These are phyloP conservation scores for Yarrowia galli DNA, from an alignment of 1,139 yeast genomes.

Conservation along the genomic window DNA sequence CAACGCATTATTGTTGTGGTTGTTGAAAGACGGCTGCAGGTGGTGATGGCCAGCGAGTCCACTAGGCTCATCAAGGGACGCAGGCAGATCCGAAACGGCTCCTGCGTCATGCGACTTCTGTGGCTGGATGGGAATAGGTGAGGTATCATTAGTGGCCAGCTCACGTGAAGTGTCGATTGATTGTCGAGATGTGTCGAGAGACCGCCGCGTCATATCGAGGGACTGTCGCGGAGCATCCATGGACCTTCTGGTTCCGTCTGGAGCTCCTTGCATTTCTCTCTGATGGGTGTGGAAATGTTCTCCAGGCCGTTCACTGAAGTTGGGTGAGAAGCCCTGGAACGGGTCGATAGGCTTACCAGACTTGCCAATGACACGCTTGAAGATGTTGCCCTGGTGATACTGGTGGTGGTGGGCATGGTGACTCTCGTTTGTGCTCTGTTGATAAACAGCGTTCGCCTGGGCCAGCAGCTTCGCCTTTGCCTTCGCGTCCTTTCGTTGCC, in stretches of 20 bases:
- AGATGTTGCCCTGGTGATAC: constrained; percentile 36
- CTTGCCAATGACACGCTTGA: constrained; percentile 34
- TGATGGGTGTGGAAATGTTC: constrained; percentile 27
- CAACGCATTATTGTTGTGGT: constrained; percentile 5
- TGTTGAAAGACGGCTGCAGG: constrained; percentile 1
- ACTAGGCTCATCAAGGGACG: constrained; percentile 16
- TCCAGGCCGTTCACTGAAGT: constrained; percentile 22
- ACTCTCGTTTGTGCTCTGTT: constrained; percentile 12
- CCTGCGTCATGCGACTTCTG: constrained; percentile 19
- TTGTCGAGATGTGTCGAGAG: constrained; percentile 3
- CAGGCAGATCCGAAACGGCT: constrained; percentile 11
- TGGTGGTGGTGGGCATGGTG: constrained; percentile 21
- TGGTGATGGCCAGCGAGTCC: background rate
- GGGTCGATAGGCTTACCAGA: constrained; percentile 34
- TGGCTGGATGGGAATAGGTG: constrained; percentile 27
- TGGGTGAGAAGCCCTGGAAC: constrained; percentile 35
- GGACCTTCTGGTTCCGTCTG: background rate
- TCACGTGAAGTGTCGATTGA: constrained; percentile 9
- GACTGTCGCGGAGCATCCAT: constrained; percentile 11
- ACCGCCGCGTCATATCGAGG: background rate
- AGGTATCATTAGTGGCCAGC: constrained; percentile 11
- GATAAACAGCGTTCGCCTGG: constrained; percentile 32
- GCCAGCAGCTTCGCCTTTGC: constrained; percentile 32
- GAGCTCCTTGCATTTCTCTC: constrained; percentile 19
- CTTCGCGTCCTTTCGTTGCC: constrained; percentile 34